Evolutionary conservation across 805 yeast genomes (phyloP).

Genomic region (Zygosaccharomyces kombuchaensis): DNA sequence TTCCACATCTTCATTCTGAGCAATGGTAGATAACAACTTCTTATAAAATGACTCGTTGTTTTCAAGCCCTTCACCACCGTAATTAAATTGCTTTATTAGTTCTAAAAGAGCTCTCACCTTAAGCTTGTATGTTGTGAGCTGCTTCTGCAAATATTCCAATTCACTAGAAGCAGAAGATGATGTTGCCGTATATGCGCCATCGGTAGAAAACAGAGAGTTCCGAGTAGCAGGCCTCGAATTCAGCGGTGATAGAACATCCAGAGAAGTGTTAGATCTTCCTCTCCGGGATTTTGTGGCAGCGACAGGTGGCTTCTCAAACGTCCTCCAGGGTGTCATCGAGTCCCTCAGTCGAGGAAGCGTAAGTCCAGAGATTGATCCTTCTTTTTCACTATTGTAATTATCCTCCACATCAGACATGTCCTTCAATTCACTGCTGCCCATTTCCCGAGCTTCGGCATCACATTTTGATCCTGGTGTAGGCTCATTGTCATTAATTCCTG

Average conservation of each 20-base stretch:
- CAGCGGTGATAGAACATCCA: conserved; percentile 17
- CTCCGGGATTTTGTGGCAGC: conserved; percentile 4
- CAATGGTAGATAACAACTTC: conserved; percentile 19
- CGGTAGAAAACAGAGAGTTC: conserved; percentile 20
- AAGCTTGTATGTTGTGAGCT: conserved; percentile 41
- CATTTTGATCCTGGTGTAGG: not conserved
- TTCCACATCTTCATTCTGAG: conserved; percentile 22
- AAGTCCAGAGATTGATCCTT: conserved; percentile 15
- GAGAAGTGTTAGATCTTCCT: conserved; percentile 7
- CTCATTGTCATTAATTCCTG: not conserved
- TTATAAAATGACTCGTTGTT: conserved; percentile 19
- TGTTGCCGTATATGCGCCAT: conserved; percentile 12
- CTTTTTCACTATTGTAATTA: conserved; percentile 18
- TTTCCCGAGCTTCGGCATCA: not conserved
- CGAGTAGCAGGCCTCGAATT: conserved; percentile 18
- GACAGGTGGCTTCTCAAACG: conserved; percentile 15
- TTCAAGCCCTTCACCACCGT: conserved; percentile 3
- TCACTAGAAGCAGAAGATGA: conserved; percentile 25
- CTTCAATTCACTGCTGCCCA: not conserved
- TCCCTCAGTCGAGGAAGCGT: conserved; percentile 34
- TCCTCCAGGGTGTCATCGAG: conserved; percentile 39
- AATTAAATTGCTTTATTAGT: conserved; percentile 23
- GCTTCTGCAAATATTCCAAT: conserved; percentile 38
- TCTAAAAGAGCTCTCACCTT: conserved; percentile 36
- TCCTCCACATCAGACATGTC: conserved; percentile 10